Base-by-base conservation (phyloP, 495 filamentous ascomycete species). In the Hyaloscypha bicolor region DNA sequence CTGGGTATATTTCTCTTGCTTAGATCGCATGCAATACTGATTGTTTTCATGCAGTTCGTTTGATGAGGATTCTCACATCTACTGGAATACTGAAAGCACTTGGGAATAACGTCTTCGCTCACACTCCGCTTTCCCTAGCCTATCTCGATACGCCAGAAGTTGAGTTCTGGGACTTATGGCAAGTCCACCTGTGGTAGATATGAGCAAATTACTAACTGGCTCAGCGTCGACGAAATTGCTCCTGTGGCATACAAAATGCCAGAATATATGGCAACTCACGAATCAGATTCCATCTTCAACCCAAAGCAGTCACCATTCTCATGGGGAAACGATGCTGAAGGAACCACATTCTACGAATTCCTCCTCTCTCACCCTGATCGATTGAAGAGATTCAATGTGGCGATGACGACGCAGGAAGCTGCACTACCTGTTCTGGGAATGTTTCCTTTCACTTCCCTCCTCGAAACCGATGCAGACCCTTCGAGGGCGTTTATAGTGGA, bases 101-200 rank as follows among this genome's bases (percentile, higher is more conserved):
- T 31, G 63, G 63, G 5, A 66, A 66, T 8, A 59, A 74, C 53
- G 67, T 62, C 11, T 74, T 71, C 55, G 55, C 69, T 11, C 72
- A 74, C 37, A 74, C 69, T 6, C 59, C 57, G 14, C 63, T 64
- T 45, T 74, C 72, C 16, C 61, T 74, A 11, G 72, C 66, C n/a
- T 74, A 74, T 22, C 58, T 74, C 30, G 69, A 74, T n/a, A 64
- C 70, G 31, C 55, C 67, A 19, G 72, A 74, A 64, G 69, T 71
- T 11, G 67, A 74, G 21, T 72, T 74, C 61, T 71, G 52, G 31
- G 55, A 42, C 11, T 35, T 65, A 39, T 57, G 52, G 62, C 32
- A 65, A n/a, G 53, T 30, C 52, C 66, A 6, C 42, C 4, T 48
- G 8, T 48, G 42, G 42, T 12, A 48, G 16, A 48, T 48, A 6